Evolutionary conservation across 768 basidiomycete genomes (phyloP).

Genomic region (Gautieria morchelliformis): DNA sequence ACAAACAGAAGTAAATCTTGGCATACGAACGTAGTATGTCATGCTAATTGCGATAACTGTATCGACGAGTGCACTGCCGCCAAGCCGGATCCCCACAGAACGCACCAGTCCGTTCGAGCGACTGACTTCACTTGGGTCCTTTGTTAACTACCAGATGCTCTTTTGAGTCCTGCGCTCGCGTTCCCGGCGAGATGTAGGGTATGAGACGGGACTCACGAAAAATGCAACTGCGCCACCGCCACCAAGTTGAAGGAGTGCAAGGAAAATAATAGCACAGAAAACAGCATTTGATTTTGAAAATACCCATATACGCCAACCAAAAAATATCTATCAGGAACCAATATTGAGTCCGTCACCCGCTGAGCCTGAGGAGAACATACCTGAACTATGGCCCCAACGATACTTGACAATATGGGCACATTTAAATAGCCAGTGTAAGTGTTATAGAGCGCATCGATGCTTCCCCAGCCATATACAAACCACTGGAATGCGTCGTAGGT

Average conservation of each 20-base stretch:
- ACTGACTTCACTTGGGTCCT: background rate
- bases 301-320: conserved; percentile 15
- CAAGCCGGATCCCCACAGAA: background rate
- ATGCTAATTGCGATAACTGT: background rate
- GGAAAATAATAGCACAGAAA: conserved; percentile 1
- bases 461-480: conserved; percentile 16
- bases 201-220: conserved; percentile 4
- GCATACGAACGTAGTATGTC: background rate
- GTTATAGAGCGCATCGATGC: conserved; percentile 6
- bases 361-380: background rate
- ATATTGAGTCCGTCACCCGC: background rate
- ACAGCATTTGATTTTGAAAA: conserved; percentile 8
- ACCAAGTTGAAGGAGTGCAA: conserved; percentile 12
- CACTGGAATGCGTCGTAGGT: conserved; percentile 16
- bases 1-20: background rate
- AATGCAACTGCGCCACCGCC: conserved; percentile 10
- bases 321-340: conserved; percentile 7
- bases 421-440: conserved; percentile 11
- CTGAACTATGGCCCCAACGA: conserved; percentile 14
- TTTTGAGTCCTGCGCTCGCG: no score
- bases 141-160: background rate
- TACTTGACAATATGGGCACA: conserved; percentile 13
- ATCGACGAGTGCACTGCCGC: background rate
- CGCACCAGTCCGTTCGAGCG: background rate
- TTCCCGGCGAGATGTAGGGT: background rate